phyloP scores from a whole-genome alignment of 139 green algal genomes.

The Micromonas commoda region DNA sequence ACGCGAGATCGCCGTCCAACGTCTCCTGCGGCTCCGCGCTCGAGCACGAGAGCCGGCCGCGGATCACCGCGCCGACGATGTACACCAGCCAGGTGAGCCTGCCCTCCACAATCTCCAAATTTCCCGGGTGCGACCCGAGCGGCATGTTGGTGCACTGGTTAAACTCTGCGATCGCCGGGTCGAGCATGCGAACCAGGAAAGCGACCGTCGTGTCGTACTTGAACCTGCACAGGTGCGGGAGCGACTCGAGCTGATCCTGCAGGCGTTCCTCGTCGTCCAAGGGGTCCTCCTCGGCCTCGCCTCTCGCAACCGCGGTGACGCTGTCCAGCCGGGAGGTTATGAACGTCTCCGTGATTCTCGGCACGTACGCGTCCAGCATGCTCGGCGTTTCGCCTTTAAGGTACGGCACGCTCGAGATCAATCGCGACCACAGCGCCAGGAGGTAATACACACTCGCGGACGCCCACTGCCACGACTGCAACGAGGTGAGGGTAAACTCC shows the following conservation, averaged over 20 bases:
- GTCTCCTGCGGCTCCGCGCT: slow-evolving; percentile 74
- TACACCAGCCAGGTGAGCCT: slow-evolving; percentile 96
- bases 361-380: slow-evolving; percentile 85
- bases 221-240: slow-evolving; percentile 88
- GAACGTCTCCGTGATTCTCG: slow-evolving; percentile 86
- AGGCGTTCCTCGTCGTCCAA: slow-evolving; percentile 90
- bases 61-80: slow-evolving; percentile 84
- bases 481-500: slow-evolving; percentile 73
- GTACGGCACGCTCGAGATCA: slow-evolving; percentile 88
- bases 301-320: slow-evolving; percentile 42
- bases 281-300: slow-evolving; percentile 63
- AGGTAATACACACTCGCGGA: slow-evolving; percentile 78
- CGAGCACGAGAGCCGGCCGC: slow-evolving; percentile 61
- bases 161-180: slow-evolving; percentile 59
- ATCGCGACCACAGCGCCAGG: slow-evolving; percentile 79
- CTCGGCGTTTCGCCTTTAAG: slow-evolving; percentile 85
- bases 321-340: slow-evolving; percentile 73
- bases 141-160: slow-evolving; percentile 31
- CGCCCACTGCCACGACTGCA: slow-evolving; percentile 77
- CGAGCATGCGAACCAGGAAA: slow-evolving; percentile 62
- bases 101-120: slow-evolving; percentile 71
- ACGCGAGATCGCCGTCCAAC: slow-evolving; percentile 85
- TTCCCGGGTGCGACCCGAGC: slow-evolving; percentile 15
- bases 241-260: slow-evolving; percentile 83
- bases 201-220: slow-evolving; percentile 76